phyloP scores from a whole-genome alignment of 257 asterid genomes.

The Solanum dulcamara region DNA sequence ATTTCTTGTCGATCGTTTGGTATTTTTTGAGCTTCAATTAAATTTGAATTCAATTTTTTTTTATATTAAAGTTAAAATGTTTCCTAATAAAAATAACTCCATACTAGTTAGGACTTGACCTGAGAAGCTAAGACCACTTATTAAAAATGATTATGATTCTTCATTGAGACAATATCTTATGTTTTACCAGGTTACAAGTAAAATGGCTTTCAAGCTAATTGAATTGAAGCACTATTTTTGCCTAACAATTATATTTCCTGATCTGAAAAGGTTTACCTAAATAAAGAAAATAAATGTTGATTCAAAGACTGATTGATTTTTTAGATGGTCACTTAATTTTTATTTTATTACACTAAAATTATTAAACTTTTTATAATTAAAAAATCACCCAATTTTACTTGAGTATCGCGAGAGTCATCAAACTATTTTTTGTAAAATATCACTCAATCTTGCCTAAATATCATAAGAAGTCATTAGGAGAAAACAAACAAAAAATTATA shows the following conservation, averaged over 20 bases:
- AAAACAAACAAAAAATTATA: not conserved
- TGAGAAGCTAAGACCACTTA: accelerated
- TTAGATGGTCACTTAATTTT: not conserved
- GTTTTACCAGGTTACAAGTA: not conserved
- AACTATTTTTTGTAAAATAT: not conserved
- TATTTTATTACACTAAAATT: not conserved
- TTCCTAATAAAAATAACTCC: not conserved
- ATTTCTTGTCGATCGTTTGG: not conserved
- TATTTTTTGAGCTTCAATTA: not conserved
- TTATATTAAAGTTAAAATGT: not conserved
- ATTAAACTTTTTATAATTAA: not conserved
- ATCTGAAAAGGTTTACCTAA: constrained; percentile 8
- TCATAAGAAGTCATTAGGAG: not conserved
- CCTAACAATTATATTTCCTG: constrained; percentile 20
- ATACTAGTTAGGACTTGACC: not conserved
- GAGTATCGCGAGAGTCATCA: not conserved
- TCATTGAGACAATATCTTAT: constrained; percentile 7
- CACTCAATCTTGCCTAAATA: not conserved
- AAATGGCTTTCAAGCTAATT: constrained; percentile 5
- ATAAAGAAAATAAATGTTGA: not conserved
- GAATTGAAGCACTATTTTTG: constrained; percentile 1
- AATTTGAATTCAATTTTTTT: not conserved
- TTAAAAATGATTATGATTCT: constrained; percentile 17
- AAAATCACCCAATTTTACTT: not conserved
- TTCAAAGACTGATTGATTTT: not conserved